These are phyloP conservation scores for Ogataea angusta DNA, from an alignment of 805 yeast species.

Conservation along the genomic window DNA sequence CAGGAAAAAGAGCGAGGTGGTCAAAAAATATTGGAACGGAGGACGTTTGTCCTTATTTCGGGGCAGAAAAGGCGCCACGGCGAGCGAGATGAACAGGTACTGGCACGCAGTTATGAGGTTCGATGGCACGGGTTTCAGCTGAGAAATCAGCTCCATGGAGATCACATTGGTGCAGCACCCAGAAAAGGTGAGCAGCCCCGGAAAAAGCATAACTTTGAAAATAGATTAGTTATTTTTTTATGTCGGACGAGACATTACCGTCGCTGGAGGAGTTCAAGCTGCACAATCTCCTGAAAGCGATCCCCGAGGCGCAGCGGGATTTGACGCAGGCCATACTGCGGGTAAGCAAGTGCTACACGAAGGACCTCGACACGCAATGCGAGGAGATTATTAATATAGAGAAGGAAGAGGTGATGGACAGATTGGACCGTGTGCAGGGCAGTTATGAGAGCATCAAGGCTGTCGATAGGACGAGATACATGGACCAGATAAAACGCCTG, in stretches of 20 bases:
- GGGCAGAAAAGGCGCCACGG: slow-evolving; percentile 37
- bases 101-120: slow-evolving; percentile 56
- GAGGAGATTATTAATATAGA: slow-evolving; percentile 23
- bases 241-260: slow-evolving; percentile 19
- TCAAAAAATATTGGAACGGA: slow-evolving; percentile 44
- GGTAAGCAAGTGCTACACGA: slow-evolving; percentile 21
- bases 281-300: slow-evolving; percentile 22
- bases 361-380: slow-evolving; percentile 32
- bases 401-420: slow-evolving; percentile 18
- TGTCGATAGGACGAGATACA: slow-evolving; percentile 4
- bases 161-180: slow-evolving; percentile 75
- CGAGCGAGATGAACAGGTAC: slow-evolving; percentile 49
- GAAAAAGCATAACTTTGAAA: slow-evolving; percentile 9
- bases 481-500: slow-evolving; percentile 6
- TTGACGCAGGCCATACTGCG: slow-evolving; percentile 23
- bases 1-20: slow-evolving; percentile 49
- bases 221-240: slow-evolving; percentile 1
- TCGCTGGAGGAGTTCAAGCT: slow-evolving; percentile 28
- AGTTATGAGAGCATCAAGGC: slow-evolving; percentile 11
- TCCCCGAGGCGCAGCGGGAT: slow-evolving; percentile 24
- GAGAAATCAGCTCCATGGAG: slow-evolving; percentile 54
- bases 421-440: slow-evolving; percentile 16
- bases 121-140: slow-evolving; percentile 37
- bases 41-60: slow-evolving; percentile 30
- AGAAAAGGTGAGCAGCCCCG: slow-evolving; percentile 46